A percentile compares a stretch with the other conserved stretches of the same genome.
These are phyloP conservation scores for Malus asiatica DNA, from an alignment of 306 rosid species.

Conservation along the genomic window DNA sequence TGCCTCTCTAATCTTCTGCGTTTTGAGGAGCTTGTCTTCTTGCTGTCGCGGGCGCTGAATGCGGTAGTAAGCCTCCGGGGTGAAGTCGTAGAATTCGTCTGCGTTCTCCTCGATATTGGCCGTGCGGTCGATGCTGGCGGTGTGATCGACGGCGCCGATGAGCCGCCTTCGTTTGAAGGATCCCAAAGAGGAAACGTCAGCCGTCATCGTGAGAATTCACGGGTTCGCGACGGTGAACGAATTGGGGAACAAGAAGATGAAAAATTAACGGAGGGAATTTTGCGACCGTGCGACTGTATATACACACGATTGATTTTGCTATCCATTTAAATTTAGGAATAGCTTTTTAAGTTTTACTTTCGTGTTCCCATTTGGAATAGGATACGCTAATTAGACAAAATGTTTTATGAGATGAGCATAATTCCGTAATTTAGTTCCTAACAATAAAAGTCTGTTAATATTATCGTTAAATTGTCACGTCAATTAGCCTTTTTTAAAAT, in stretches of 20 bases:
- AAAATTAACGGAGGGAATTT: neutral
- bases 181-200: neutral
- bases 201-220: neutral
- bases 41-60: neutral
- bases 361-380: neutral
- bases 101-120: neutral
- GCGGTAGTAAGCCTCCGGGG: neutral
- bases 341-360: neutral
- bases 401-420: too few species aligned
- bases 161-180: neutral
- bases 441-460: too few species aligned
- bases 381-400: neutral
- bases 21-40: neutral
- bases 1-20: neutral
- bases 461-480: too few species aligned
- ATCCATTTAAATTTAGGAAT: too few species aligned
- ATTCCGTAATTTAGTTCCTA: too few species aligned
- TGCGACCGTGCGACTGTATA: neutral
- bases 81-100: neutral
- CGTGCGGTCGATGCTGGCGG: neutral
- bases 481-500: fast-evolving
- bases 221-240: neutral
- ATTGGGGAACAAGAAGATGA: neutral
- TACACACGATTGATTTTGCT: neutral
- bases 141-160: neutral